These are phyloP conservation scores for Solanum chilense DNA, from an alignment of 257 asterid genomes.

Conservation along the genomic window DNA sequence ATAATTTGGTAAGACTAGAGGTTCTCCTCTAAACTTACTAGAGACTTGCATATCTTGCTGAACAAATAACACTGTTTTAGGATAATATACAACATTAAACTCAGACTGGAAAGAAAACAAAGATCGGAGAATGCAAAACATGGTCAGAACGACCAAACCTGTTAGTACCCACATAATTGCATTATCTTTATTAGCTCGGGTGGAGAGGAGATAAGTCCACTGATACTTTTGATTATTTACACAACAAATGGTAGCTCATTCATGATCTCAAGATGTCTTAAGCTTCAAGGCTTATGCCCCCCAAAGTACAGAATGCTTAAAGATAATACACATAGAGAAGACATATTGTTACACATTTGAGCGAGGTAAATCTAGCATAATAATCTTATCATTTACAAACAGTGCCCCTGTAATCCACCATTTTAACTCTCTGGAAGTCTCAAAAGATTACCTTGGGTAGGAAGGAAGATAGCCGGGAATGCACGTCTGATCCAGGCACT, in stretches of 20 bases:
- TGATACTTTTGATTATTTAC: not conserved
- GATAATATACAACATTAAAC: not conserved
- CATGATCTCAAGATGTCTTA: not conserved
- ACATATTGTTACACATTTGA: not conserved
- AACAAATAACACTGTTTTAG: not conserved
- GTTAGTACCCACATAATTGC: not conserved
- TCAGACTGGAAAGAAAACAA: not conserved
- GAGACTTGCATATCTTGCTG: not conserved
- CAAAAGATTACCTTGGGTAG: conserved; percentile 44
- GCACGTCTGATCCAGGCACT: conserved; percentile 66
- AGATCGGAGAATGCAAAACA: not conserved
- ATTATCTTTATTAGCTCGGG: not conserved
- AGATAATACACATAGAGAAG: not conserved
- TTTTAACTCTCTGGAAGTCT: not conserved
- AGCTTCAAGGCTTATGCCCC: not conserved
- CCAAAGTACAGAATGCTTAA: not conserved
- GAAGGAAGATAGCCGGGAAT: conserved; percentile 44
- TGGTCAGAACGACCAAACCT: not conserved
- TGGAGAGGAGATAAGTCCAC: not conserved
- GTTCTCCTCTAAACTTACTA: not conserved
- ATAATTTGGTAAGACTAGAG: not conserved
- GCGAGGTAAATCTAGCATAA: not conserved
- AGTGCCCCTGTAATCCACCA: not conserved
- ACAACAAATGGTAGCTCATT: not conserved
- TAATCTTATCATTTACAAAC: not conserved